A percentile compares a stretch with the other conserved stretches of the same genome.
phyloP scores from a whole-genome alignment of 2,329 filamentous ascomycete species.

The Cladosporium sp. region DNA sequence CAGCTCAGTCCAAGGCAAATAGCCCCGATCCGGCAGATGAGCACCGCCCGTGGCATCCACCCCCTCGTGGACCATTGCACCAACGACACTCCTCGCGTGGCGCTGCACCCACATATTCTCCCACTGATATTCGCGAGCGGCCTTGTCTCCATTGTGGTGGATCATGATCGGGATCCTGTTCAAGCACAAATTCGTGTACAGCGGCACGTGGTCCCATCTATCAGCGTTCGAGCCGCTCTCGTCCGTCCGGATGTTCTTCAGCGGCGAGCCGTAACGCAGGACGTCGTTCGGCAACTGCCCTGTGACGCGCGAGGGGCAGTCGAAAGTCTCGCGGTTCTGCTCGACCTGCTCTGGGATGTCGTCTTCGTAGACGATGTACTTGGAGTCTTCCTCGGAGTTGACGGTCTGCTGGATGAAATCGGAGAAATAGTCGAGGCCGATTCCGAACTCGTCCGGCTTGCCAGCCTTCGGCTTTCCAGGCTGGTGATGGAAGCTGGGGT shows the following conservation, averaged over 20 bases:
- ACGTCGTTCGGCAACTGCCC: conserved; percentile 13
- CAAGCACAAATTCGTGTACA: conserved; percentile 22
- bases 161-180: conserved; percentile 24
- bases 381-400: conserved; percentile 16
- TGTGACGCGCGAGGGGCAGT: conserved; percentile 14
- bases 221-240: background rate
- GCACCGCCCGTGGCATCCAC: conserved; percentile 2
- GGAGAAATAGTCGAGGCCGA: conserved; percentile 18
- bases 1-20: conserved; percentile 15
- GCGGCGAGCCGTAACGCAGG: background rate
- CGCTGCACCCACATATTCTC: conserved; percentile 16
- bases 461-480: conserved; percentile 11
- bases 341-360: conserved; percentile 9
- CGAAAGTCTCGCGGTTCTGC: conserved; percentile 12
- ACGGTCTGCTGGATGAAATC: conserved; percentile 16
- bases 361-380: conserved; percentile 13
- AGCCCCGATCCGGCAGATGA: conserved; percentile 1
- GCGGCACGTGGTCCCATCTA: conserved; percentile 16
- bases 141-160: conserved; percentile 22
- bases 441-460: conserved; percentile 18
- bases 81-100: conserved; percentile 14
- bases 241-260: conserved; percentile 5
- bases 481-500: conserved; percentile 17
- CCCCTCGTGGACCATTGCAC: conserved; percentile 1
- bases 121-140: conserved; percentile 14